Conservation (phyloP, 2,329 filamentous ascomycete genomes). For the Ophiostoma perfectum region DNA sequence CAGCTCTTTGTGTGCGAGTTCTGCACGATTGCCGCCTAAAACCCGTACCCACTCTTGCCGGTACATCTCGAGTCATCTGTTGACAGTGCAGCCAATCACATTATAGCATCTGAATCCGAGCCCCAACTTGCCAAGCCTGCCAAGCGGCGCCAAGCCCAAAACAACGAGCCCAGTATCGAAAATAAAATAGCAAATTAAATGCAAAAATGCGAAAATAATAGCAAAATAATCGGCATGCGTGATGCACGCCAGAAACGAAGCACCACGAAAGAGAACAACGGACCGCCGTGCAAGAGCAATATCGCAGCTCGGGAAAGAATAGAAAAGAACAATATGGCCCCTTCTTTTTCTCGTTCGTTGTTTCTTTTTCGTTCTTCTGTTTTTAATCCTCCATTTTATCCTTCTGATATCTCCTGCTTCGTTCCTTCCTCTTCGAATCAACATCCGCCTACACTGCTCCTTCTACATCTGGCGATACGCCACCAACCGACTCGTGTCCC, state of each 20-base stretch:
- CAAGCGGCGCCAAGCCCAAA: conserved; percentile 23
- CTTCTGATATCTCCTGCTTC: not conserved
- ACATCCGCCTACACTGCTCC: not conserved
- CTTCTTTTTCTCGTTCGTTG: not conserved
- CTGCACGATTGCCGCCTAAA: not conserved
- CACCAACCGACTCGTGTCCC: conserved; percentile 1
- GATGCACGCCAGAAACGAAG: conserved; percentile 10
- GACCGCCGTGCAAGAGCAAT: conserved; percentile 7
- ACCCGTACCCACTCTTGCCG: not conserved
- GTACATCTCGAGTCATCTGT: conserved; percentile 9
- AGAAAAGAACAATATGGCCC: conserved; percentile 22
- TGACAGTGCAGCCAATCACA: conserved; percentile 20
- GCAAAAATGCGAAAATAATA: conserved; percentile 6
- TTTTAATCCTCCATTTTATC: not conserved
- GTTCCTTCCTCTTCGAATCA: not conserved
- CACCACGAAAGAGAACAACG: conserved; percentile 17
- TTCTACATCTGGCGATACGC: not conserved
- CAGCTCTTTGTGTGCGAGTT: not conserved
- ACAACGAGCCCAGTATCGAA: conserved; percentile 16
- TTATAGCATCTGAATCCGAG: not conserved
- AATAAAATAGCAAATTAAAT: conserved; percentile 17
- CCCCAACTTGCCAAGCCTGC: conserved; percentile 26
- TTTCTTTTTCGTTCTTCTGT: conserved; percentile 1
- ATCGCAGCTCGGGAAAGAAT: conserved; percentile 11
- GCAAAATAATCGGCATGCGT: conserved; percentile 10